A percentile compares a stretch with the other conserved stretches of the same genome.
These are phyloP conservation scores for Parascedosporium putredinis DNA, from an alignment of 2,329 filamentous ascomycete genomes.

Conservation along the genomic window DNA sequence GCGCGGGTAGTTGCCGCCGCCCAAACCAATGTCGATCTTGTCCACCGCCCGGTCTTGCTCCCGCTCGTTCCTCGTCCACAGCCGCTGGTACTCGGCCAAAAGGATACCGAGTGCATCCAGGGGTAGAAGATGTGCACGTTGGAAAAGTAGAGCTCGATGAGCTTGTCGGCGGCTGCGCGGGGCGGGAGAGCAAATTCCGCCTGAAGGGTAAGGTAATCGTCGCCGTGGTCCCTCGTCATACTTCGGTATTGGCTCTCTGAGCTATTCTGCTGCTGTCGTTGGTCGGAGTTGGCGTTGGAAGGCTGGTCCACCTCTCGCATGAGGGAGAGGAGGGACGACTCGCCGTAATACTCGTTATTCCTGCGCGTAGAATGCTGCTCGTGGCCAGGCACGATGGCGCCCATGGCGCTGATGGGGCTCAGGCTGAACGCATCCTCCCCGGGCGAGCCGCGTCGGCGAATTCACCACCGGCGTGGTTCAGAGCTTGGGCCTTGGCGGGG, in stretches of 20 bases:
- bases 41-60: slow-evolving; percentile 2
- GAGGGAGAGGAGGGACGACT: slow-evolving; percentile 27
- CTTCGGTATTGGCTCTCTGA: slow-evolving; percentile 12
- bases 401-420: slow-evolving; percentile 26
- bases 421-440: background rate
- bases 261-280: slow-evolving; percentile 10
- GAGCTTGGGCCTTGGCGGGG: background rate
- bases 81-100: slow-evolving; percentile 25
- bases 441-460: background rate
- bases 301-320: slow-evolving; percentile 22
- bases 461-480: background rate
- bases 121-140: slow-evolving; percentile 31
- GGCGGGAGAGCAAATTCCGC: slow-evolving; percentile 26
- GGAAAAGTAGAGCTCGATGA: slow-evolving; percentile 27
- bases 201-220: background rate
- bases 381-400: slow-evolving; percentile 22
- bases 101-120: slow-evolving; percentile 30
- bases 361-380: slow-evolving; percentile 14
- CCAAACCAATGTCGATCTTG: background rate
- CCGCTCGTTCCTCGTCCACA: slow-evolving; percentile 21
- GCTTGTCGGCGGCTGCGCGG: slow-evolving; percentile 27
- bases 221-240: background rate
- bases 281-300: slow-evolving; percentile 8
- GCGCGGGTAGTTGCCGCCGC: slow-evolving; percentile 17
- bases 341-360: slow-evolving; percentile 24